Evolutionary conservation across 2,329 filamentous ascomycete species (phyloP), one percentile per base, ranked within the genome.

Genomic region (Epichloe aotearoae): DNA sequence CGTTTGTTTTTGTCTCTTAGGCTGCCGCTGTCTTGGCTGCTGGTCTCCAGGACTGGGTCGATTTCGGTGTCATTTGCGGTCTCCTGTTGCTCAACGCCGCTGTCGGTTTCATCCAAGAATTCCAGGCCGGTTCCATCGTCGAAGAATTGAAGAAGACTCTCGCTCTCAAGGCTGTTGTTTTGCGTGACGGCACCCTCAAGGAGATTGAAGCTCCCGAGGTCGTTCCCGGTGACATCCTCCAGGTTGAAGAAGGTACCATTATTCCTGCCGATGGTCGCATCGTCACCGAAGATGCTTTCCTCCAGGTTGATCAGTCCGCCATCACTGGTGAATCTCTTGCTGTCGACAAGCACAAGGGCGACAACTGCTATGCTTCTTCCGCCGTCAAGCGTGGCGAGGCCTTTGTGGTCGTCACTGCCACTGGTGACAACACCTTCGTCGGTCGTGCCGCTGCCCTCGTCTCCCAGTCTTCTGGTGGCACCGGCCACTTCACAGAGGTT

Each of bases 241-340:
- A 90, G 68, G 79, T 95, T 56, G 88, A 95, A 69, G 88, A 94
- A 39, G 89, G 88, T 70, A 91, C 87, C 56, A 94, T 95, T 60
- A 86, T 95, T 59, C 86, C 88, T 56, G 89, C 88, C 58, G 89
- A 95, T 69, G 88, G 88, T 59, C 84, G 84, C 58, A 84, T 95
- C 61, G 82, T 93, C 56, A 89, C 86, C 61, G 84, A 90, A 60
- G 82, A 84, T 66, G 84, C 86, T 54, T 89, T 88, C 74, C 77
- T 91, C 55, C 88, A 95, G 72, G 84, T 95, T 56, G 88, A 95
- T 69, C 89, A 95, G 74, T 94, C 88, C 54, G 82, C 87, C 66
- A 88, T 95, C 65, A 95, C 89, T 53, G 88, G 89, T 60, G 88
- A 95, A 72, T 95, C 89, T 57, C 82, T 95, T 53, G 88, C 88